A percentile compares a stretch with the other conserved stretches of the same genome.
phyloP scores from a whole-genome alignment of 2,329 filamentous ascomycete species.

The Aspergillus japonicus region DNA sequence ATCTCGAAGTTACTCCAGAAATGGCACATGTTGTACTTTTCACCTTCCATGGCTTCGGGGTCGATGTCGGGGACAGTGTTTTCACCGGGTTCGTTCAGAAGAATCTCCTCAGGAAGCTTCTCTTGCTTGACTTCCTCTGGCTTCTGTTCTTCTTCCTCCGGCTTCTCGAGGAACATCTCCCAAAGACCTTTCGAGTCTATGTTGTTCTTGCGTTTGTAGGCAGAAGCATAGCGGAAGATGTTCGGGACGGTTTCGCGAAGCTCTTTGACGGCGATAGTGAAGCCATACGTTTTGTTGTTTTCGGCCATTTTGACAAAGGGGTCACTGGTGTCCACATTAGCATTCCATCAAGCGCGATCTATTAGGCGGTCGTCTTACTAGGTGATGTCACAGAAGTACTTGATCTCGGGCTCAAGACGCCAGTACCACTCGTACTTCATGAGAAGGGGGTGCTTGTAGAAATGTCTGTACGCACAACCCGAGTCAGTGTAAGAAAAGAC shows the following conservation, averaged over 20 bases:
- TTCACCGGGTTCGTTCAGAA: conserved; percentile 70
- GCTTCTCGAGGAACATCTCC: conserved; percentile 92
- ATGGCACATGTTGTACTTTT: conserved; percentile 99
- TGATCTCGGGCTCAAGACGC: conserved; percentile 98
- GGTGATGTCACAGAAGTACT: conserved; percentile 99
- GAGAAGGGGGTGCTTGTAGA: conserved; percentile 94
- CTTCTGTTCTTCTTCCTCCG: conserved; percentile 48
- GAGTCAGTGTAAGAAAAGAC: conserved; percentile 18
- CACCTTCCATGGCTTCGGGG: conserved; percentile 90
- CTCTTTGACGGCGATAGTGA: conserved; percentile 98
- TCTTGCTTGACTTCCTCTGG: conserved; percentile 66
- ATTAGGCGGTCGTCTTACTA: conserved; percentile 63
- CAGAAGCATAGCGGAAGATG: conserved; percentile 97
- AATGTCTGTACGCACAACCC: conserved; percentile 60
- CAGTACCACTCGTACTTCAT: conserved; percentile 99
- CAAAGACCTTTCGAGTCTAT: conserved; percentile 87
- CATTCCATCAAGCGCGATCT: conserved; percentile 1
- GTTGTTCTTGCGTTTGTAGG: conserved; percentile 91
- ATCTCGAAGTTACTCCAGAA: conserved; percentile 99
- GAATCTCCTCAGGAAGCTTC: conserved; percentile 76
- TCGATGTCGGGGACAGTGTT: conserved; percentile 78
- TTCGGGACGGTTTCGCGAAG: conserved; percentile 96
- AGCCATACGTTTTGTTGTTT: conserved; percentile 95
- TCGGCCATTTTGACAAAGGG: conserved; percentile 95
- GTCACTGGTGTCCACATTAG: conserved; percentile 60